Percentiles rank a stretch among this genome's conserved stretches.
Conservation (phyloP, 2,329 filamentous ascomycete genomes). For the Calonectria ilicicola region DNA sequence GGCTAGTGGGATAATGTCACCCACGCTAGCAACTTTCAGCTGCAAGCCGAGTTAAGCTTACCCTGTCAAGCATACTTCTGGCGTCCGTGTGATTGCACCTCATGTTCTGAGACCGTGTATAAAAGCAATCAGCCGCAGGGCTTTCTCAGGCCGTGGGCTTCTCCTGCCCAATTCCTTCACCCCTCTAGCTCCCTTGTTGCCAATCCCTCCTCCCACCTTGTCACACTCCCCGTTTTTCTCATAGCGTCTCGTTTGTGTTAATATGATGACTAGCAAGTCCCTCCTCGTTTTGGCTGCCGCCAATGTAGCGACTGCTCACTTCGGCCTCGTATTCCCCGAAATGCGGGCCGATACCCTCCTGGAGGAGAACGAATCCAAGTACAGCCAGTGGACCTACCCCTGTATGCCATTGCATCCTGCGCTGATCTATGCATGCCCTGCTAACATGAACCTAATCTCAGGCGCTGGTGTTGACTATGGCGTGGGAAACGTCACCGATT, state of each 20-base stretch:
- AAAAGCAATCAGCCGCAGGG: background rate
- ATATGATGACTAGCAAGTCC: constrained; percentile 47
- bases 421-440: background rate
- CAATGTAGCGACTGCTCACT: constrained; percentile 60
- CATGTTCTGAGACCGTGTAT: constrained; percentile 2
- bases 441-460: constrained; percentile 37
- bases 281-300: constrained; percentile 50
- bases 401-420: constrained; percentile 52
- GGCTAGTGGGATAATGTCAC: constrained; percentile 17
- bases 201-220: background rate
- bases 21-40: constrained; percentile 15
- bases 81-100: constrained; percentile 1
- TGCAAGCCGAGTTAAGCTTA: constrained; percentile 22
- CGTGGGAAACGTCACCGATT: constrained; percentile 62
- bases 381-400: constrained; percentile 64
- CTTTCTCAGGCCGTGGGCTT: background rate
- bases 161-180: background rate
- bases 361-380: constrained; percentile 50
- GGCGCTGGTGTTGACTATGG: constrained; percentile 61
- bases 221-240: background rate
- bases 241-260: background rate
- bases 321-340: constrained; percentile 58
- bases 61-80: constrained; percentile 16
- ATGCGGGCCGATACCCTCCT: constrained; percentile 63
- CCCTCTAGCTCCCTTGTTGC: background rate